Percentiles rank a stretch among this genome's conserved stretches.
Evolutionary conservation across 352 stramenopile species (phyloP).

Genomic region (Globisporangium carolinianum): DNA sequence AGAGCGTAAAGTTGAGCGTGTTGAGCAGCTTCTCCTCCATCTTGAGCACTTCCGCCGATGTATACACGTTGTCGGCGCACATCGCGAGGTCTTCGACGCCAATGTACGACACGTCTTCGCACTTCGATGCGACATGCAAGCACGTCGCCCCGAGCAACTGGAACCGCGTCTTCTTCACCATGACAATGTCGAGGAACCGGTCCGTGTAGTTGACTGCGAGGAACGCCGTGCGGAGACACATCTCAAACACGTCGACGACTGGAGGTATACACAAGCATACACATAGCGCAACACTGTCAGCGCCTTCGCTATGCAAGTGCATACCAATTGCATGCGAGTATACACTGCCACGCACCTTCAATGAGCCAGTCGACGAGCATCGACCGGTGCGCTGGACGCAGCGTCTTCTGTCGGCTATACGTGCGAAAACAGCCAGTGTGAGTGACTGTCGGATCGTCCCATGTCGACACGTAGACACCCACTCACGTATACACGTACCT

Average conservation of each 20-base stretch:
- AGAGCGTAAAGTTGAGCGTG: conserved; percentile 88
- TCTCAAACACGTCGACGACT: conserved; percentile 91
- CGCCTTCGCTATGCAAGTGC: too few relatives aligned
- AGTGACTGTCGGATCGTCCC: not conserved
- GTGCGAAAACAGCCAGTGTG: not conserved
- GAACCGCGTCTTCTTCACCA: conserved; percentile 86
- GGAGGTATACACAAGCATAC: not conserved
- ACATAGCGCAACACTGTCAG: not conserved
- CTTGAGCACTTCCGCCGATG: conserved; percentile 82
- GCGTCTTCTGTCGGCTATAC: conserved; percentile 64
- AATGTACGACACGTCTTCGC: conserved; percentile 91
- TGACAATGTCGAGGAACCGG: conserved; percentile 81
- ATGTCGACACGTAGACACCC: not conserved
- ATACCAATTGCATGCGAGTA: too few relatives aligned
- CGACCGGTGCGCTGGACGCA: conserved; percentile 77
- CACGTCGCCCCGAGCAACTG: conserved; percentile 88
- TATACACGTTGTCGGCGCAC: conserved; percentile 90
- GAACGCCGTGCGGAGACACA: conserved; percentile 87
- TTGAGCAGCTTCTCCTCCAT: conserved; percentile 91
- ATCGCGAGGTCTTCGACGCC: conserved; percentile 88
- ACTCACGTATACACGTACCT: conserved; percentile 29
- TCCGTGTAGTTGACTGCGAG: conserved; percentile 90
- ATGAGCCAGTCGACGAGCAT: conserved; percentile 92
- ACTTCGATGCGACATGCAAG: conserved; percentile 88
- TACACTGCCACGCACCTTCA: conserved; percentile 47